Conservation (phyloP, 805 yeast species). For the Lachancea lanzarotensis region DNA sequence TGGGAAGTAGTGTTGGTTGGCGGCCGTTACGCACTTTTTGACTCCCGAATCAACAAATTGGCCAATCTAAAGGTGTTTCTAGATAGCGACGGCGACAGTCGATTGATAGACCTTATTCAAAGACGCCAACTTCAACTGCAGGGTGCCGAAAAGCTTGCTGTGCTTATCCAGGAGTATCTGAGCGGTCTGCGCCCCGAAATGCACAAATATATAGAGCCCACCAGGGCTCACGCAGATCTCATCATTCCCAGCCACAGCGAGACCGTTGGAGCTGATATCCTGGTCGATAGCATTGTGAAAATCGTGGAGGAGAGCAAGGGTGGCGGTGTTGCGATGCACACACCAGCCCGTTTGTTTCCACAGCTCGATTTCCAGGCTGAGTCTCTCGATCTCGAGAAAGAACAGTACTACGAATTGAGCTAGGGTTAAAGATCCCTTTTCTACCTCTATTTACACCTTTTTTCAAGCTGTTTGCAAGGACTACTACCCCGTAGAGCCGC, state of each 20-base stretch:
- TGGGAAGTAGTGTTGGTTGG: constrained; percentile 46
- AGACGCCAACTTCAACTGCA: constrained; percentile 11
- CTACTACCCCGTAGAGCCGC: constrained; percentile 17
- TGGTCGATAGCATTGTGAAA: constrained; percentile 30
- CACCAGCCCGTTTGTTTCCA: constrained; percentile 12
- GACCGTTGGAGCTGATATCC: constrained; percentile 22
- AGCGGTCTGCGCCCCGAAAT: constrained; percentile 28
- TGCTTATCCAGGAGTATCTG: constrained; percentile 24
- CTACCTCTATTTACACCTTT: no score
- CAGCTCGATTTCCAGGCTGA: constrained; percentile 28
- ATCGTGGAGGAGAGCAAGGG: constrained; percentile 22
- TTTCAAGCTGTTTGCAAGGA: constrained; percentile 20
- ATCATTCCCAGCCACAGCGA: constrained; percentile 29
- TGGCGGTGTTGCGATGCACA: constrained; percentile 3
- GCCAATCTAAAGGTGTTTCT: constrained; percentile 67
- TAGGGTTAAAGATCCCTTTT: no score
- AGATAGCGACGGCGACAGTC: constrained; percentile 78
- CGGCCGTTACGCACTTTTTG: constrained; percentile 77
- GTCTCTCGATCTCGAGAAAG: constrained; percentile 28
- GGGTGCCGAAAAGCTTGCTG: constrained; percentile 16
- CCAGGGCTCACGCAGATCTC: constrained; percentile 27
- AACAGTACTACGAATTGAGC: constrained; percentile 27
- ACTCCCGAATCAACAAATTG: constrained; percentile 45
- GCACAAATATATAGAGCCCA: constrained; percentile 28
- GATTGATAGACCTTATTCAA: constrained; percentile 72